Evolutionary conservation across 2,329 filamentous ascomycete species (phyloP).

Genomic region (Monilinia aucupariae): DNA sequence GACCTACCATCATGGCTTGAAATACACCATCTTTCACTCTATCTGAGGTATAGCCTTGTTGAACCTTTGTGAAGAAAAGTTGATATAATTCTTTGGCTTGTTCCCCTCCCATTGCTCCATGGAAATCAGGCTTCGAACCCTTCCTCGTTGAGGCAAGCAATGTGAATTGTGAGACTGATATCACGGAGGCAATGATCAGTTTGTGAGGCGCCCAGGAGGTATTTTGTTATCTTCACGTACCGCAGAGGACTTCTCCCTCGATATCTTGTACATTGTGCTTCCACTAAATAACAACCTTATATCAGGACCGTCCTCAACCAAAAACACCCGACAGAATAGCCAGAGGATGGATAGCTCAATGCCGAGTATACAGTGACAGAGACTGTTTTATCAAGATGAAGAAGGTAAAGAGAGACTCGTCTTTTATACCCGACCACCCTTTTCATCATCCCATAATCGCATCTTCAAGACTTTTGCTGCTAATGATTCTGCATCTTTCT

Average conservation of each 20-base stretch:
- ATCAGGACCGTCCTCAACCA: constrained; percentile 18
- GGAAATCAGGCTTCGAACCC: constrained; percentile 91
- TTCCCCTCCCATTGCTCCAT: constrained; percentile 73
- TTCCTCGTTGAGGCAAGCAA: constrained; percentile 91
- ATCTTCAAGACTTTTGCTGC: constrained; percentile 83
- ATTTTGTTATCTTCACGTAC: constrained; percentile 43
- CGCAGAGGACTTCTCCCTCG: constrained; percentile 86
- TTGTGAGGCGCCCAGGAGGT: background rate
- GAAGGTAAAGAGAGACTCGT: background rate
- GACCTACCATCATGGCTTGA: constrained; percentile 83
- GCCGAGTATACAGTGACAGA: background rate
- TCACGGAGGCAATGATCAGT: constrained; percentile 12
- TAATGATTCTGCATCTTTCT: constrained; percentile 78
- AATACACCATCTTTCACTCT: constrained; percentile 93
- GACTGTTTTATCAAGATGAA: background rate
- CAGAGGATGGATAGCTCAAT: background rate
- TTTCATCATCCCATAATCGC: constrained; percentile 66
- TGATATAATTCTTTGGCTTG: constrained; percentile 79
- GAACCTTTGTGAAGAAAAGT: constrained; percentile 72
- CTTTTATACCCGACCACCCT: constrained; percentile 31
- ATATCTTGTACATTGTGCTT: constrained; percentile 86
- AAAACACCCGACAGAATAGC: background rate
- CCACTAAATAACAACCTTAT: constrained; percentile 63
- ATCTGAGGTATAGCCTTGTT: constrained; percentile 63
- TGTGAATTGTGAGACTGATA: constrained; percentile 89